Conservation (phyloP, 306 rosid genomes). For the Cyclanthera cordifolia region DNA sequence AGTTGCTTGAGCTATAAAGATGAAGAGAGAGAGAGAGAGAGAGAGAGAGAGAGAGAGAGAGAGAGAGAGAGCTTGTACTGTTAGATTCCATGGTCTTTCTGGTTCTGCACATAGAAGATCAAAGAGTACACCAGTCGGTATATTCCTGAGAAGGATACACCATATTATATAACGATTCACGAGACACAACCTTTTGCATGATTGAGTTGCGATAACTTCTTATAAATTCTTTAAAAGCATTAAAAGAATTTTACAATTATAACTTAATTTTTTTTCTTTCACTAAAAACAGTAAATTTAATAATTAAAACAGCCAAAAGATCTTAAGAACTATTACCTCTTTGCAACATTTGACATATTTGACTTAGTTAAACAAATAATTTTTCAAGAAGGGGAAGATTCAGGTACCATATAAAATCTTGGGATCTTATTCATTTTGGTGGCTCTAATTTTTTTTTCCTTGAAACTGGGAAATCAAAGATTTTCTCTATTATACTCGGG, state of each 20-base stretch:
- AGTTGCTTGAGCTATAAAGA: neutral
- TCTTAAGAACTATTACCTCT: neutral
- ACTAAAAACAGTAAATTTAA: neutral
- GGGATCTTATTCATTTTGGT: neutral
- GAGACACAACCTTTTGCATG: neutral
- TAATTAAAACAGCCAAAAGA: neutral
- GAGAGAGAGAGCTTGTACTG: slow-evolving; percentile 24
- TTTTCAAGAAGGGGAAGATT: neutral
- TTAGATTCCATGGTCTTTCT: slow-evolving; percentile 91
- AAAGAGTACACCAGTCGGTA: slow-evolving; percentile 94
- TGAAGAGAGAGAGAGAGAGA: neutral
- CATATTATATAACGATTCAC: neutral
- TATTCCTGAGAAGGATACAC: slow-evolving; percentile 35
- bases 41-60: too few relatives aligned
- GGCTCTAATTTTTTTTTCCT: too few relatives aligned
- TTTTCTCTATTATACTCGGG: too few relatives aligned
- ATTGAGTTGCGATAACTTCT: neutral
- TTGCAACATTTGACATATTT: neutral
- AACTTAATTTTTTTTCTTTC: neutral
- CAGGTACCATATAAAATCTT: neutral
- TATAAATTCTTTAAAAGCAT: neutral
- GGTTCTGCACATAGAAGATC: slow-evolving; percentile 84
- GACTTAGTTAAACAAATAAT: neutral
- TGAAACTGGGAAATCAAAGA: too few relatives aligned
- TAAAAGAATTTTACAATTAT: neutral